Percentiles rank a stretch among this genome's conserved stretches.
Evolutionary conservation across 371 early-diverging fungal genomes (phyloP).

Genomic region (Haplosporangium sp.): DNA sequence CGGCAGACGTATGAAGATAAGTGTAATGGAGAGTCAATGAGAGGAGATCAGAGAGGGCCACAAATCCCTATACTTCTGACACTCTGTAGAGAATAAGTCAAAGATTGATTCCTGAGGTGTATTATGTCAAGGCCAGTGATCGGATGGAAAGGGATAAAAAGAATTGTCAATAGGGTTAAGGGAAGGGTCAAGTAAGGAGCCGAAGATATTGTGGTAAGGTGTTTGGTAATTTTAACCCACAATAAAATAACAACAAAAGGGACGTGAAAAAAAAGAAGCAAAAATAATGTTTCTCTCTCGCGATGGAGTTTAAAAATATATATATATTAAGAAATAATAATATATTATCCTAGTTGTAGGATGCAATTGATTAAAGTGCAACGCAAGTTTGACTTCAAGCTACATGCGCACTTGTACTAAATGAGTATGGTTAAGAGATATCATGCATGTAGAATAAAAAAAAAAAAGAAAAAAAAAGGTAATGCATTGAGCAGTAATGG

Average conservation of each 20-base stretch:
- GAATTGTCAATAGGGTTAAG: not conserved
- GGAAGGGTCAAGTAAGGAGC: not conserved
- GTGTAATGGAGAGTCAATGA: not conserved
- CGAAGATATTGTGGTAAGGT: not conserved
- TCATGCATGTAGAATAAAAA: not conserved
- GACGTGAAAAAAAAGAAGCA: not conserved
- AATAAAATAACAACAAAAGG: not conserved
- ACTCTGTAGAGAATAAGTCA: not conserved
- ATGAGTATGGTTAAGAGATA: not conserved
- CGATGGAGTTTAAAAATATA: no score
- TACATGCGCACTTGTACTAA: not conserved
- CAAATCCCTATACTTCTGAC: not conserved
- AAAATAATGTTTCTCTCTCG: not conserved
- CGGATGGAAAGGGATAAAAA: not conserved
- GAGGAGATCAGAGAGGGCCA: not conserved
- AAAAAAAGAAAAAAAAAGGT: conserved; percentile 1
- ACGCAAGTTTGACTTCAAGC: not conserved
- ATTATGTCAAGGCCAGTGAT: not conserved
- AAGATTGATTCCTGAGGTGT: not conserved
- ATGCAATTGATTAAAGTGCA: not conserved
- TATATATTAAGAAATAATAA: not conserved
- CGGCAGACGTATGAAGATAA: not conserved
- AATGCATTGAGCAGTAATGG: no score
- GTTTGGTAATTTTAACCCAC: no score
- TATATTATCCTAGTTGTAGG: not conserved